These are phyloP conservation scores for Cordyceps farinosa DNA, from an alignment of 2,329 filamentous ascomycete species.

Conservation along the genomic window DNA sequence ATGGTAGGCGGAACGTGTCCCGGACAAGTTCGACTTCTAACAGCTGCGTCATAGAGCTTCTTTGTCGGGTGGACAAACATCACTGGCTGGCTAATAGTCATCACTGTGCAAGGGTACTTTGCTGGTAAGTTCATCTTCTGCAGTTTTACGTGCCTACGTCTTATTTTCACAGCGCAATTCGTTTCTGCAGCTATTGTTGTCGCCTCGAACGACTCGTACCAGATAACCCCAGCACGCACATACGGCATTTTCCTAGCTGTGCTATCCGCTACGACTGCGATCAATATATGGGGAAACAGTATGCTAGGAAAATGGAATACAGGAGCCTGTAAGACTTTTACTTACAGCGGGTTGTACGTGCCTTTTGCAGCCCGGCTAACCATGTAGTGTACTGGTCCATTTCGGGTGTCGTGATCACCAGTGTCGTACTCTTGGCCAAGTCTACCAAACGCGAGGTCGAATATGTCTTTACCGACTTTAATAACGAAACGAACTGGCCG, in stretches of 20 bases:
- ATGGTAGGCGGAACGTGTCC: slow-evolving; percentile 27
- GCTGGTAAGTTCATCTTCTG: slow-evolving; percentile 28
- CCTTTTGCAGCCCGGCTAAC: not conserved
- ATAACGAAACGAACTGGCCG: slow-evolving; percentile 44
- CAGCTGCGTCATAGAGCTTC: slow-evolving; percentile 34
- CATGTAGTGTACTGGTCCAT: slow-evolving; percentile 40
- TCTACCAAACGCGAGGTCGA: slow-evolving; percentile 40
- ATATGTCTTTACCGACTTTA: slow-evolving; percentile 43
- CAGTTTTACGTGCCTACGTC: not conserved
- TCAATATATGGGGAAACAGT: slow-evolving; percentile 41
- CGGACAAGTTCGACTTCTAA: not conserved
- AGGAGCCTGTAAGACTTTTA: slow-evolving; percentile 30
- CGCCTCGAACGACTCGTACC: slow-evolving; percentile 36
- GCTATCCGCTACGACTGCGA: slow-evolving; percentile 33
- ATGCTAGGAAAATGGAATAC: slow-evolving; percentile 42
- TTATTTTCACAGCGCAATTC: slow-evolving; percentile 34
- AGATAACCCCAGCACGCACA: slow-evolving; percentile 36
- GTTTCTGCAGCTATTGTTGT: slow-evolving; percentile 40
- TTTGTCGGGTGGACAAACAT: slow-evolving; percentile 44
- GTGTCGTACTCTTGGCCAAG: slow-evolving; percentile 40
- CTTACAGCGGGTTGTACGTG: not conserved
- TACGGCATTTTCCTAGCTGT: slow-evolving; percentile 42
- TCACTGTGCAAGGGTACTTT: slow-evolving; percentile 43
- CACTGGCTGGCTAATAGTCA: slow-evolving; percentile 43
- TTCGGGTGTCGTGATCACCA: slow-evolving; percentile 40